A percentile compares a stretch with the other conserved stretches of the same genome.
These are phyloP conservation scores for Pleurotus eryngii DNA, from an alignment of 768 basidiomycete genomes.

Conservation along the genomic window DNA sequence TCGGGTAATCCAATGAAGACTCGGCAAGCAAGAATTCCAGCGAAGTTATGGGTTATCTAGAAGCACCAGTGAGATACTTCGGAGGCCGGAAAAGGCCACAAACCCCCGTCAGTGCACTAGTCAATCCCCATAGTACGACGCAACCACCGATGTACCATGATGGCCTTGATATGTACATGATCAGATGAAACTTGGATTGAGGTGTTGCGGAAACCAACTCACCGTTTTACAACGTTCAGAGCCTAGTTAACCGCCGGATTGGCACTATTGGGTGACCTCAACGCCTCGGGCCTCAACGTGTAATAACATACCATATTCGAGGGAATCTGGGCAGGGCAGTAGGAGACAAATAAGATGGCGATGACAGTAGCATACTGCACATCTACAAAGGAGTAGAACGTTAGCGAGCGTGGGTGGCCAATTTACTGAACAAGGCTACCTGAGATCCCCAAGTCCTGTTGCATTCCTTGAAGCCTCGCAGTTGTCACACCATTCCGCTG, in stretches of 20 bases:
- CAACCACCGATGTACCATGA: slow-evolving; percentile 60
- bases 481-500: slow-evolving; percentile 50
- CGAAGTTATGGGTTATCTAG: slow-evolving; percentile 48
- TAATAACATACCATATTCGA: slow-evolving; percentile 53
- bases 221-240: slow-evolving; percentile 53
- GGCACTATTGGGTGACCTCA: neutral
- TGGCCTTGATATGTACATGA: slow-evolving; percentile 35
- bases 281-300: neutral
- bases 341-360: slow-evolving; percentile 54
- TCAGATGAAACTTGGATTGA: neutral
- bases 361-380: slow-evolving; percentile 48
- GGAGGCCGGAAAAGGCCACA: slow-evolving; percentile 9
- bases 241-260: slow-evolving; percentile 29
- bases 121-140: slow-evolving; percentile 60
- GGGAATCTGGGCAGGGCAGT: slow-evolving; percentile 63
- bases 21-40: slow-evolving; percentile 53
- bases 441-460: slow-evolving; percentile 43
- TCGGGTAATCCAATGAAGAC: slow-evolving; percentile 65
- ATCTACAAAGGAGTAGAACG: slow-evolving; percentile 12
- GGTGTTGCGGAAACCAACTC: slow-evolving; percentile 4
- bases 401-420: too few species aligned
- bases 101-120: slow-evolving; percentile 62
- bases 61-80: neutral
- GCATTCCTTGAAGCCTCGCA: slow-evolving; percentile 47
- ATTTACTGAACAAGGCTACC: slow-evolving; percentile 22